A percentile compares a stretch with the other conserved stretches of the same genome.
These are phyloP conservation scores for Mycena citricolor DNA, from an alignment of 1,284 basidiomycete genomes.

Conservation along the genomic window DNA sequence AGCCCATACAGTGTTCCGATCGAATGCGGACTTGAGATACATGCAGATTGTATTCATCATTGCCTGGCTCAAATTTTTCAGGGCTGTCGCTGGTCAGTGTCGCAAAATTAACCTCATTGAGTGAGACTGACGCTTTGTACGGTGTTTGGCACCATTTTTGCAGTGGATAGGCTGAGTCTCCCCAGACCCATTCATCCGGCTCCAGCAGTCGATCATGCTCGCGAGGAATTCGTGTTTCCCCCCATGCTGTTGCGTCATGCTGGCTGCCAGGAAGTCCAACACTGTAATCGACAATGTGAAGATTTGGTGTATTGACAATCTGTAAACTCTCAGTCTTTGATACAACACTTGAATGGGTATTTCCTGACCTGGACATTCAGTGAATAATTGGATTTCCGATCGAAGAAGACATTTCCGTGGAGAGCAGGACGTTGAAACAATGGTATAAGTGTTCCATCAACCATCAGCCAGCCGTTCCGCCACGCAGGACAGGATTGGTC, in stretches of 20 bases:
- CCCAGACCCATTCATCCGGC: constrained; percentile 35
- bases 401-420: constrained; percentile 34
- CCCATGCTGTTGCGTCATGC: constrained; percentile 35
- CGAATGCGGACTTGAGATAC: constrained; percentile 20
- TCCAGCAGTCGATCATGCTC: constrained; percentile 28
- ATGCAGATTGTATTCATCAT: constrained; percentile 7
- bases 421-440: constrained; percentile 28
- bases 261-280: constrained; percentile 33
- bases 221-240: constrained; percentile 25
- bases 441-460: constrained; percentile 30
- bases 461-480: constrained; percentile 26
- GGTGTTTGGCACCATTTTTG: constrained; percentile 23
- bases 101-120: not conserved
- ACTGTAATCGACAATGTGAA: constrained; percentile 33
- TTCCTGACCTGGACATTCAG: constrained; percentile 34
- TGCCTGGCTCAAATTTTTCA: not conserved
- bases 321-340: constrained; percentile 9
- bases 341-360: not conserved
- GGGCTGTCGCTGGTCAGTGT: constrained; percentile 2
- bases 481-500: constrained; percentile 28
- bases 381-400: constrained; percentile 36
- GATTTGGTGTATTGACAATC: constrained; percentile 32
- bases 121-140: constrained; percentile 5
- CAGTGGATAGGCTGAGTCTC: constrained; percentile 37
- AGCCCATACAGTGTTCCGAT: constrained; percentile 37